These are phyloP conservation scores for Gossypium turneri DNA, from an alignment of 345 rosid species.

Conservation along the genomic window DNA sequence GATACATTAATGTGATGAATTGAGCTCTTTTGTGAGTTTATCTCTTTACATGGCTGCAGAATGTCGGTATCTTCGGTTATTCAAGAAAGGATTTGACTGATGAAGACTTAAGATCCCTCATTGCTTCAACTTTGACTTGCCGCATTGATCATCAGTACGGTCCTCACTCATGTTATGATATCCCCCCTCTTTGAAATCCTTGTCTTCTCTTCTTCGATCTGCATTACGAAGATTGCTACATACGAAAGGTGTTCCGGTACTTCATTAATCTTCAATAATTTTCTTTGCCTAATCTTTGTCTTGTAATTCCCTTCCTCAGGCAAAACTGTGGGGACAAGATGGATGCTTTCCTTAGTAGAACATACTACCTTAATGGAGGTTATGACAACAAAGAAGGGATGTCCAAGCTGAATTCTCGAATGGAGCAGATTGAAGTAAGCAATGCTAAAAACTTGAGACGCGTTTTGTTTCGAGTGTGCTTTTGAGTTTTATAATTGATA, in stretches of 20 bases:
- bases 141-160: slow-evolving; percentile 69
- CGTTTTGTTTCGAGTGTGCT: slow-evolving; percentile 8
- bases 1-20: not conserved
- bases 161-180: slow-evolving; percentile 18
- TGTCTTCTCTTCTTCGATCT: not conserved
- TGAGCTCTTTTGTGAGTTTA: not conserved
- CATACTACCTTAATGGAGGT: slow-evolving; percentile 61
- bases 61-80: slow-evolving; percentile 62
- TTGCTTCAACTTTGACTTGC: slow-evolving; percentile 65
- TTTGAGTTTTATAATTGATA: slow-evolving; percentile 25
- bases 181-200: not conserved
- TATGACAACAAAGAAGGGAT: slow-evolving; percentile 55
- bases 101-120: slow-evolving; percentile 63
- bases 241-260: not conserved
- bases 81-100: slow-evolving; percentile 68
- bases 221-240: not conserved
- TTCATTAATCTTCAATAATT: not conserved
- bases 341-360: slow-evolving; percentile 60
- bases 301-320: slow-evolving; percentile 26
- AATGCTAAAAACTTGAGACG: not conserved
- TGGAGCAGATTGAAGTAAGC: slow-evolving; percentile 62
- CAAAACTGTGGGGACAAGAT: slow-evolving; percentile 60
- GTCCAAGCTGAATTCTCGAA: slow-evolving; percentile 53
- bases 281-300: not conserved
- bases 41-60: slow-evolving; percentile 34